phyloP scores from a whole-genome alignment of 2,329 filamentous ascomycete genomes.

The Ascochyta fabae region DNA sequence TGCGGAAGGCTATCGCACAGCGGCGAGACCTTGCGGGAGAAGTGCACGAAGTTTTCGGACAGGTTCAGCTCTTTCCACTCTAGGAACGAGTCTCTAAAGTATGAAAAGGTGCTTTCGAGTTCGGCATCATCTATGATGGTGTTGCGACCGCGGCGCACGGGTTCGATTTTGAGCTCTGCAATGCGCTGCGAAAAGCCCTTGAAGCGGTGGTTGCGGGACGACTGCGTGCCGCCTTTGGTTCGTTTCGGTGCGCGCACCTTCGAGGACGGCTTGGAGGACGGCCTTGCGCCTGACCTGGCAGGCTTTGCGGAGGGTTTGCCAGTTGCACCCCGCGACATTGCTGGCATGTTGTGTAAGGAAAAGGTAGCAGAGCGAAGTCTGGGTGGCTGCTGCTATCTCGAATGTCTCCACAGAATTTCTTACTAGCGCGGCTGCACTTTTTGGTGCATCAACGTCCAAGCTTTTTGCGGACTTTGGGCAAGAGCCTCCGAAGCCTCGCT shows the following conservation, averaged over 20 bases:
- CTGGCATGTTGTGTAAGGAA: constrained; percentile 48
- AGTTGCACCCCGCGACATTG: constrained; percentile 49
- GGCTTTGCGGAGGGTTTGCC: constrained; percentile 13
- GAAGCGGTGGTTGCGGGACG: constrained; percentile 86
- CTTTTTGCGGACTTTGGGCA: constrained; percentile 9
- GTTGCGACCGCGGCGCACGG: constrained; percentile 85
- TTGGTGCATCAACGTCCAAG: not conserved
- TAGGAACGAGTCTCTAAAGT: constrained; percentile 80
- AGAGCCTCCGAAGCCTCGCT: constrained; percentile 10
- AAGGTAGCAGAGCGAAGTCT: constrained; percentile 11
- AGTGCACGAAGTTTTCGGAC: constrained; percentile 78
- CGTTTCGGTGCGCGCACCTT: constrained; percentile 64
- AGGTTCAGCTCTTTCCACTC: constrained; percentile 94
- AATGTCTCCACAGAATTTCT: constrained; percentile 41
- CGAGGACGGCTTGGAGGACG: constrained; percentile 24
- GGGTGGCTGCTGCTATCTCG: constrained; percentile 15
- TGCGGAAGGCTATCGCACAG: constrained; percentile 90
- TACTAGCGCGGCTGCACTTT: constrained; percentile 27
- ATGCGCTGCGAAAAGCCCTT: constrained; percentile 91
- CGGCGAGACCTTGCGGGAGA: constrained; percentile 75
- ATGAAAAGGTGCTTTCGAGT: constrained; percentile 78
- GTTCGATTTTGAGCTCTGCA: constrained; percentile 90
- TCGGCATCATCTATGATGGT: constrained; percentile 83
- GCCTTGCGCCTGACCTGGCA: constrained; percentile 20
- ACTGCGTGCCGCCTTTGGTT: constrained; percentile 71